Evolutionary conservation across 495 filamentous ascomycete genomes (phyloP), one percentile per base, ranked within the genome.

Genomic region (Neurospora africana): DNA sequence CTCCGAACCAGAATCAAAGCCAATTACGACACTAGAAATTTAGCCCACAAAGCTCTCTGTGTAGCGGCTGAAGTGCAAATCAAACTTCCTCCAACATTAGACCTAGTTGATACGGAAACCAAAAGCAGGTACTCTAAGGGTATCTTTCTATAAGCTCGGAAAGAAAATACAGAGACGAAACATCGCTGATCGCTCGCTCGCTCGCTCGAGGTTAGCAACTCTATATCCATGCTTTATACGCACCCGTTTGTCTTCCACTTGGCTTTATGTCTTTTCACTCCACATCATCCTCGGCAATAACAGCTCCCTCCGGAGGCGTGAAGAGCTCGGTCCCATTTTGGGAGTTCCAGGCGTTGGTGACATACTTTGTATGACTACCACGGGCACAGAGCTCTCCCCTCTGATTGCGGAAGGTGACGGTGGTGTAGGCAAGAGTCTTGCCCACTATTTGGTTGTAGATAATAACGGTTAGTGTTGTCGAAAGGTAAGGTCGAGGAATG

Each of bases 291-390:
- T 75, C 74, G 5, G 71, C 53, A 61, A 73, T 69, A 5, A 40
- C 58, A 17, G n/a, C 73, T 19, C 72, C 73, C n/a, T 75, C 73
- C 1, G 73, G 75, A n/a, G 71, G 69, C 9, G 68, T 71, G 36
- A 72, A 77, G 1, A 58, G 53, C 41, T 53, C 38, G 30, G 43
- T 47, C 15, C 53, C 71, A 27, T 70, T 27, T 61, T 61, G 53
- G 6, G 53, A 13, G 5, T 61, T 70, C 77, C 76, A 75, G 3
- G 75, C 75, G 4, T 73, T 40, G 3, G 67, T 44, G 11, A 79
- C 74, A 68, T 75, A 97, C 93, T 99, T 99, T 10, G 95, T 98
- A 83, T 99, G 95, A 75, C 95, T 98, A 30, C 95, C 95, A 72
- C 94, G 83, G 4, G 95, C 95, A 43, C 94, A 87, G 33, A 97